Evolutionary conservation across 768 basidiomycete genomes (phyloP), one percentile per base, ranked within the genome.

Genomic region (Lactarius quietus): DNA sequence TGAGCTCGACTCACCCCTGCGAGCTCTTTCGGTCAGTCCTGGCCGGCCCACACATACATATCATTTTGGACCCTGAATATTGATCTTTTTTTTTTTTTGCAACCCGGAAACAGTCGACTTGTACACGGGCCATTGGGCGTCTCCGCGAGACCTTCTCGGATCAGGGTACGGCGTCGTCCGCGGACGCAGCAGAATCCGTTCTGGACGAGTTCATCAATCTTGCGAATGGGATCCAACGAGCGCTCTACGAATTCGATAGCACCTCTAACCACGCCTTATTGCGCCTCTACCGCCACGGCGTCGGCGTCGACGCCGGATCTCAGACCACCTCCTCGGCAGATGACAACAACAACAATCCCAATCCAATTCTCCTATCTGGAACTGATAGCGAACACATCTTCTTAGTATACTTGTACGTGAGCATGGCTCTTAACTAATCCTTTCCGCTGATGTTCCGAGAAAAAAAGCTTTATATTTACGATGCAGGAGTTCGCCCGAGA

Each of bases 401-500:
- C 73, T 75, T 95, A 29, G 89, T 95, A 0, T 96, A 95, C 73
- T 96, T 95, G 95, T 95, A 67, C 74, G 93, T 80, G n/a, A 7
- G n/a, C n/a, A n/a, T n/a, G n/a, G n/a, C n/a, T n/a, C n/a, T n/a
- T n/a, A n/a, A n/a, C n/a, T n/a, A n/a, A n/a, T n/a, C n/a, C n/a
- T n/a, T n/a, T n/a, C n/a, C n/a, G n/a, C n/a, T n/a, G n/a, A n/a
- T n/a, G 6, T 23, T 33, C 36, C 18, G 38, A 39, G 36, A 17
- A 68, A 68, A 17, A 68, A 68, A 97, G 95, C 79, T 98, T 96
- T 76, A 90, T 97, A 68, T 99, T 98, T 76, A 96, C 94, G 0
- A 74, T 98, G 52, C 94, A 99, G 76, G 97, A 98, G 73, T 98
- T 98, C 73, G 84, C 92, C 9, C 80, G 83, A 64, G 96, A 98